Conservation (phyloP, 139 green algal species). For the Spirogloea muscicola region DNA sequence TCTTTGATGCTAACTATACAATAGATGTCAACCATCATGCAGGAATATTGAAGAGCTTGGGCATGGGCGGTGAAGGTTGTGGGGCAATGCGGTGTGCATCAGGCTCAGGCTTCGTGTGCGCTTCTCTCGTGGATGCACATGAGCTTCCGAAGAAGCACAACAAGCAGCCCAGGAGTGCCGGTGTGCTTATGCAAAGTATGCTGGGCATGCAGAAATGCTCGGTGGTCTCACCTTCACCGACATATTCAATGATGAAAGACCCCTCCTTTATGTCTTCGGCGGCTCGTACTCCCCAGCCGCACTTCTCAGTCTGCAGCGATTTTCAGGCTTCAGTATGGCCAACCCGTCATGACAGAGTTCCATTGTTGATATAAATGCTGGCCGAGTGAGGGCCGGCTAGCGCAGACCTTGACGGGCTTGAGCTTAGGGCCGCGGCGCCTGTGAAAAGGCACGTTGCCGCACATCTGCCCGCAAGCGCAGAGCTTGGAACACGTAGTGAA, state of each 20-base stretch:
- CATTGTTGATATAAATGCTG: not conserved
- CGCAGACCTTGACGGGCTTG: constrained; percentile 5
- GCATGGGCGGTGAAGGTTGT: too few species aligned
- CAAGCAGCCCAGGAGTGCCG: too few species aligned
- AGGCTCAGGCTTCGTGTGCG: too few species aligned
- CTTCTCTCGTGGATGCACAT: too few species aligned
- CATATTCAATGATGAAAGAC: constrained; percentile 40
- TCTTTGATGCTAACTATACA: too few species aligned
- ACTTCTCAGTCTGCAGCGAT: constrained; percentile 34
- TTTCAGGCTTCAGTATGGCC: not conserved
- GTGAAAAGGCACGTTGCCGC: not conserved
- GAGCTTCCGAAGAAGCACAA: too few species aligned
- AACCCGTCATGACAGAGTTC: not conserved
- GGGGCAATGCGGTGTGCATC: too few species aligned
- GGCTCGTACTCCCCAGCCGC: constrained; percentile 30
- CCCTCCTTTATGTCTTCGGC: constrained; percentile 22
- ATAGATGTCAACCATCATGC: too few species aligned
- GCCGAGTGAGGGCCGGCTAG: not conserved
- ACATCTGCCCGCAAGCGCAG: not conserved
- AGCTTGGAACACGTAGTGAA: not conserved
- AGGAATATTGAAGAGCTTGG: too few species aligned
- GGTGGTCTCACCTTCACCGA: constrained; percentile 45
- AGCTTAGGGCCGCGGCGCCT: not conserved
- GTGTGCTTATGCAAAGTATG: too few species aligned
- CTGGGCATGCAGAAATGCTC: too few species aligned